phyloP scores from a whole-genome alignment of 495 filamentous ascomycete species.

The Neurospora hispaniola region DNA sequence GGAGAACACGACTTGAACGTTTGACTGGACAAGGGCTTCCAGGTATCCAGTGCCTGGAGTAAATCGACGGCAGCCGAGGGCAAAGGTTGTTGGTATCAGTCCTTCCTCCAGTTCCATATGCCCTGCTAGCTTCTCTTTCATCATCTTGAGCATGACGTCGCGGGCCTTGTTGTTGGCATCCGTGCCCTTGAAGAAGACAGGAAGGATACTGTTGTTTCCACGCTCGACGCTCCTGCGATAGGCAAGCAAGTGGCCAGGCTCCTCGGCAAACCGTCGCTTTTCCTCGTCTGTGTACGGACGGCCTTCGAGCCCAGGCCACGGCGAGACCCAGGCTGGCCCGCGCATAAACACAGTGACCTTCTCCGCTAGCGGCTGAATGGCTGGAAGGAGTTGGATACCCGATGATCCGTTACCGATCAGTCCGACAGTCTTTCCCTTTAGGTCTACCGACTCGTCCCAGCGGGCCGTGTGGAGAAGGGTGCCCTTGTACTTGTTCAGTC shows the following conservation, averaged over 20 bases:
- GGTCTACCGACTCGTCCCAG: slow-evolving; percentile 38
- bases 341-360: slow-evolving; percentile 37
- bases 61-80: slow-evolving; percentile 48
- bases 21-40: slow-evolving; percentile 44
- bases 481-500: slow-evolving; percentile 33
- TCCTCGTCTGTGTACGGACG: slow-evolving; percentile 19
- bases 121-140: slow-evolving; percentile 17
- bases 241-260: slow-evolving; percentile 13
- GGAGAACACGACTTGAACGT: slow-evolving; percentile 26
- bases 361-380: slow-evolving; percentile 35
- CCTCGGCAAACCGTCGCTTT: slow-evolving; percentile 17
- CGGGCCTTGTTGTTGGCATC: slow-evolving; percentile 17
- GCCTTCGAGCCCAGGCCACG: slow-evolving; percentile 28
- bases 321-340: slow-evolving; percentile 46
- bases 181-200: slow-evolving; percentile 25
- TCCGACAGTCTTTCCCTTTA: slow-evolving; percentile 37
- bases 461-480: slow-evolving; percentile 38
- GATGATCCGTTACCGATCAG: slow-evolving; percentile 27
- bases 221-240: slow-evolving; percentile 20
- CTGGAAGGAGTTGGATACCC: slow-evolving; percentile 42
- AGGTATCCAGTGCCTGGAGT: slow-evolving; percentile 53
- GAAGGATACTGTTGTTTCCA: slow-evolving; percentile 28
- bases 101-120: slow-evolving; percentile 23
- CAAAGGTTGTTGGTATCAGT: slow-evolving; percentile 46
- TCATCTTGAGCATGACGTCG: not conserved